phyloP scores from a whole-genome alignment of 2,329 filamentous ascomycete species.

The Aspergillus quadricinctus region DNA sequence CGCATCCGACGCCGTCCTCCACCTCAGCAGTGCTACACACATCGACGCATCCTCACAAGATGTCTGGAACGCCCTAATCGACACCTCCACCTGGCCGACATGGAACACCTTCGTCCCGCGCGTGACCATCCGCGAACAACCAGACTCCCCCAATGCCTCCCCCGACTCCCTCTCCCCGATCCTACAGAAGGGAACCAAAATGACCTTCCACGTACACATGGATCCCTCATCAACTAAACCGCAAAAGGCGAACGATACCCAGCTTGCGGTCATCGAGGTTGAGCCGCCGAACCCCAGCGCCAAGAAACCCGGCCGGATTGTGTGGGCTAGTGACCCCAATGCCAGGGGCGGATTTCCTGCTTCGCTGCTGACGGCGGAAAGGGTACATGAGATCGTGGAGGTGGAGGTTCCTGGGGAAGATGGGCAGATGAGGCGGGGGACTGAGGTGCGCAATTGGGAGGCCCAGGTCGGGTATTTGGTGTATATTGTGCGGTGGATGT shows the following conservation, averaged over 20 bases:
- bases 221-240: conserved; percentile 25
- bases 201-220: conserved; percentile 45
- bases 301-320: conserved; percentile 20
- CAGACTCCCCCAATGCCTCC: conserved; percentile 14
- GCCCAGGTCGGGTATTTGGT: conserved; percentile 40
- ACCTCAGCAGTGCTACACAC: conserved; percentile 30
- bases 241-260: conserved; percentile 21
- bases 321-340: conserved; percentile 25
- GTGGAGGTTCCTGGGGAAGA: conserved; percentile 18
- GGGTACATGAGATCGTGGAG: conserved; percentile 46
- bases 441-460: conserved; percentile 43
- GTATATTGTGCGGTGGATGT: conserved; percentile 42
- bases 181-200: conserved; percentile 38
- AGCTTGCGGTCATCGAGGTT: conserved; percentile 31
- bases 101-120: conserved; percentile 47
- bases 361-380: conserved; percentile 40
- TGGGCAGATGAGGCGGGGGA: conserved; percentile 15
- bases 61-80: conserved; percentile 43
- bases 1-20: conserved; percentile 24
- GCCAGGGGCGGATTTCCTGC: conserved; percentile 27
- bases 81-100: conserved; percentile 43
- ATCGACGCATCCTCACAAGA: conserved; percentile 39
- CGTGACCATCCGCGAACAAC: conserved; percentile 43
- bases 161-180: conserved; percentile 17
- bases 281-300: conserved; percentile 22